These are phyloP conservation scores for Cercospora sojina DNA, from an alignment of 2,329 filamentous ascomycete genomes.

Conservation along the genomic window DNA sequence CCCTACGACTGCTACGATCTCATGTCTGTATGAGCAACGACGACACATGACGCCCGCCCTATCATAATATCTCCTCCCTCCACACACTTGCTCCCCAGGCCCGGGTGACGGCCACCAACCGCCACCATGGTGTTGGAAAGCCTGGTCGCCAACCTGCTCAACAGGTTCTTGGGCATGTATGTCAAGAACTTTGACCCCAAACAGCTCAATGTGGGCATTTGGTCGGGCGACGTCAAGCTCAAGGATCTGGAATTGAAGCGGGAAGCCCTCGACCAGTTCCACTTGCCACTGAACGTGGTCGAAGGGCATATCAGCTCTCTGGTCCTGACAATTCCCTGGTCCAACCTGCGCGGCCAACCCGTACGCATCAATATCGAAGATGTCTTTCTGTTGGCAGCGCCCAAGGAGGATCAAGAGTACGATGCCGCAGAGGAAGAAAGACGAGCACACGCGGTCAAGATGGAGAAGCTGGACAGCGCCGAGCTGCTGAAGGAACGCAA, in stretches of 20 bases:
- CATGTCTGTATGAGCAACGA: conserved; percentile 1
- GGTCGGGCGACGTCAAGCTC: conserved; percentile 97
- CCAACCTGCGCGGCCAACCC: conserved; percentile 89
- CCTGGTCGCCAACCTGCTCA: conserved; percentile 92
- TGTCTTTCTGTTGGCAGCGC: conserved; percentile 91
- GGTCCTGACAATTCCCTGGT: conserved; percentile 94
- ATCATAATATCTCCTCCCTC: not conserved
- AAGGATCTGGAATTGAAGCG: conserved; percentile 86
- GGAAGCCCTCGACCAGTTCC: conserved; percentile 95
- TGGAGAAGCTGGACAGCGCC: conserved; percentile 96
- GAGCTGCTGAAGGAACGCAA: conserved; percentile 91
- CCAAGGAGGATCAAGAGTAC: conserved; percentile 92
- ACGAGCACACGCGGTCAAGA: conserved; percentile 86
- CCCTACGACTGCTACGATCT: not conserved
- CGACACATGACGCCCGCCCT: conserved; percentile 2
- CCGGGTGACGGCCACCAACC: conserved; percentile 67
- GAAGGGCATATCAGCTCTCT: conserved; percentile 92
- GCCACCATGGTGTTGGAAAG: conserved; percentile 83
- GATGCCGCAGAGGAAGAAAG: conserved; percentile 89
- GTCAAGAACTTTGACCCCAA: conserved; percentile 99
- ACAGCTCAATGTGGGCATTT: conserved; percentile 97
- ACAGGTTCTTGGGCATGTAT: conserved; percentile 99
- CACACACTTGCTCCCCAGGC: conserved; percentile 51
- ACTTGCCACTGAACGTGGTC: conserved; percentile 92
- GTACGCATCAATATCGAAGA: conserved; percentile 95